Conservation (phyloP, 106 monocot species). For the Iris macrosiphon region DNA sequence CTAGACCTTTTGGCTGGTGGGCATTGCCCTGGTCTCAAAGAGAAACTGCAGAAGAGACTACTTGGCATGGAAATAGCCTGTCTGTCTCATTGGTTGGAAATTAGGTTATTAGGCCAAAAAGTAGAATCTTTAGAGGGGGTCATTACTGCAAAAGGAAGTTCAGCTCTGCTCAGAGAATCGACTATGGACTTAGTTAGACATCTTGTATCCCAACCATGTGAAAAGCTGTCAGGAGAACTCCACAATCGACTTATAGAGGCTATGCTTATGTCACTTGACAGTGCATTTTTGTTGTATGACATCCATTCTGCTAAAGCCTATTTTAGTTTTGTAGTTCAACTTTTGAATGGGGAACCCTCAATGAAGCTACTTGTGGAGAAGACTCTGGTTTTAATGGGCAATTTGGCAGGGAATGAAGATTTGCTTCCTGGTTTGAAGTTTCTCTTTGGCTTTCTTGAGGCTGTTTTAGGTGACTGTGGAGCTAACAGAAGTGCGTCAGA, state of each 20-base stretch:
- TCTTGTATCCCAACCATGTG: slow-evolving; percentile 37
- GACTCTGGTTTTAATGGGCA: slow-evolving; percentile 52
- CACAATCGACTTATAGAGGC: slow-evolving; percentile 53
- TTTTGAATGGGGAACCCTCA: slow-evolving; percentile 49
- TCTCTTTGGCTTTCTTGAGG: slow-evolving; percentile 63
- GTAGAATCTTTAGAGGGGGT: slow-evolving; percentile 23
- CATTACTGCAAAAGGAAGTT: slow-evolving; percentile 31
- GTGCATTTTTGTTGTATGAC: slow-evolving; percentile 65
- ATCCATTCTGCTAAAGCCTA: slow-evolving; percentile 62
- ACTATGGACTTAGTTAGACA: slow-evolving; percentile 57
- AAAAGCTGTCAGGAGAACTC: slow-evolving; percentile 35
- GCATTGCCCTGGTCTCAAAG: slow-evolving; percentile 40
- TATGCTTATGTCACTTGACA: slow-evolving; percentile 75
- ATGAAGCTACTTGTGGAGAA: slow-evolving; percentile 67
- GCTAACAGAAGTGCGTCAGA: slow-evolving; percentile 26
- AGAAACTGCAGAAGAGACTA: slow-evolving; percentile 57
- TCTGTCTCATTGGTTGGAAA: slow-evolving; percentile 74
- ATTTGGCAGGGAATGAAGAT: slow-evolving; percentile 50
- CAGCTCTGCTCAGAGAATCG: slow-evolving; percentile 48
- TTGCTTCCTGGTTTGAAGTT: slow-evolving; percentile 65
- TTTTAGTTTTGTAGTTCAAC: slow-evolving; percentile 73
- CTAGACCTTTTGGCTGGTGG: slow-evolving; percentile 47
- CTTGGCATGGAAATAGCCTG: slow-evolving; percentile 56
- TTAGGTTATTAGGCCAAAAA: slow-evolving; percentile 48
- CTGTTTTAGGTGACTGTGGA: slow-evolving; percentile 57